phyloP scores from a whole-genome alignment of 2,329 filamentous ascomycete species.

The Thielaviopsis populi region DNA sequence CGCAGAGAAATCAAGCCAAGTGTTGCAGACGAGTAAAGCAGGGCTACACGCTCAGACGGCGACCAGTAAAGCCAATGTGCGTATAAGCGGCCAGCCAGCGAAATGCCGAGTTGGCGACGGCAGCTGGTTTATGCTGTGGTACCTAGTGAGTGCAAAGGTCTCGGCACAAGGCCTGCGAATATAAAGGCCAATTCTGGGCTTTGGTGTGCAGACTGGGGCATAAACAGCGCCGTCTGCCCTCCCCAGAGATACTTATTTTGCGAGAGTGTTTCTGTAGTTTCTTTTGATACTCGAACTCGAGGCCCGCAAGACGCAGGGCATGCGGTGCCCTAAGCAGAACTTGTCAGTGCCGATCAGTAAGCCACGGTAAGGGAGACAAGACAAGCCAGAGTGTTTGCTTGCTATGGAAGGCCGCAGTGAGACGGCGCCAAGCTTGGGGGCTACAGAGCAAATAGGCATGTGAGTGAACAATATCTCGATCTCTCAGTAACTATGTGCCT shows the following conservation, averaged over 20 bases:
- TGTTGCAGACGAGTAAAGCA: too few species aligned
- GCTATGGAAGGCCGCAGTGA: background rate
- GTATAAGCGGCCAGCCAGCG: background rate
- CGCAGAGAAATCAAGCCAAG: too few species aligned
- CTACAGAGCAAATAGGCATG: too few species aligned
- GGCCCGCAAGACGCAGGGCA: background rate
- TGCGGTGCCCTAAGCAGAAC: background rate
- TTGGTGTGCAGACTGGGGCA: background rate
- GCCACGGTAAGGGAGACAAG: background rate
- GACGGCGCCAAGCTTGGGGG: background rate
- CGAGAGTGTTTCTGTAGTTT: background rate
- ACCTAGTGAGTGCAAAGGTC: background rate
- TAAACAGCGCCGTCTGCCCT: background rate
- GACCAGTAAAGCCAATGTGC: too few species aligned
- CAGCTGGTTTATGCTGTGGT: background rate
- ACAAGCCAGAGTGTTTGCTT: background rate
- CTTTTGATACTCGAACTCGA: background rate
- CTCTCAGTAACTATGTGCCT: too few species aligned
- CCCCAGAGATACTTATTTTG: background rate
- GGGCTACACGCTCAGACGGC: too few species aligned
- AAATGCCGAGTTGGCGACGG: background rate
- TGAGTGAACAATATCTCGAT: too few species aligned
- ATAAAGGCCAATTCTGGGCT: background rate
- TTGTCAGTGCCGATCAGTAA: background rate
- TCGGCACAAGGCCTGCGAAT: background rate